Evolutionary conservation across 2,329 filamentous ascomycete species (phyloP).

Genomic region (Akanthomyces muscarius): DNA sequence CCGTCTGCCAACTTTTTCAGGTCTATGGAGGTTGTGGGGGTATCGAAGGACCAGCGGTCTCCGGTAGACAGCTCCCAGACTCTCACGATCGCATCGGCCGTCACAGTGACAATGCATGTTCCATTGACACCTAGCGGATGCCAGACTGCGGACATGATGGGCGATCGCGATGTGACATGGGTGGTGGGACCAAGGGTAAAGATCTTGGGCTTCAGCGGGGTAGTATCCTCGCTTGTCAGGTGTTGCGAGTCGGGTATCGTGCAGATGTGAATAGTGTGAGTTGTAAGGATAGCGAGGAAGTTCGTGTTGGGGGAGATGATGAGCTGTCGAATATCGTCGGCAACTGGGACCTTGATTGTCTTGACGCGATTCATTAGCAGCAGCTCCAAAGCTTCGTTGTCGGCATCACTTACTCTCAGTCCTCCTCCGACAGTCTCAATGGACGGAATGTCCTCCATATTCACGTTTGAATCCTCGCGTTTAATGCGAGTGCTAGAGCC

Average conservation of each 20-base stretch:
- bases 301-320: slow-evolving; percentile 77
- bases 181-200: slow-evolving; percentile 90
- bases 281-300: slow-evolving; percentile 80
- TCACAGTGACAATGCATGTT: slow-evolving; percentile 81
- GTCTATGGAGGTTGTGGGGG: slow-evolving; percentile 78
- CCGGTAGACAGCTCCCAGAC: slow-evolving; percentile 85
- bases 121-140: slow-evolving; percentile 84
- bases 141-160: slow-evolving; percentile 80
- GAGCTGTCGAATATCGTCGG: slow-evolving; percentile 80
- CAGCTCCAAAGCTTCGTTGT: slow-evolving; percentile 17
- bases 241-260: slow-evolving; percentile 78
- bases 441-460: slow-evolving; percentile 31
- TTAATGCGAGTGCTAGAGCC: slow-evolving; percentile 41
- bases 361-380: slow-evolving; percentile 33
- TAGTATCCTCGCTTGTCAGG: slow-evolving; percentile 63
- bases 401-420: slow-evolving; percentile 31
- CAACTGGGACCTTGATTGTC: slow-evolving; percentile 73
- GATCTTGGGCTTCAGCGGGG: slow-evolving; percentile 73
- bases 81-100: slow-evolving; percentile 80
- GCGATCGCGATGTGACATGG: slow-evolving; percentile 80
- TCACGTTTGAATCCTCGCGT: slow-evolving; percentile 41
- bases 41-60: slow-evolving; percentile 83
- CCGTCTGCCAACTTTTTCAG: slow-evolving; percentile 85
- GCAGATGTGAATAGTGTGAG: slow-evolving; percentile 83
- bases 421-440: slow-evolving; percentile 28